Base-by-base conservation (phyloP, 352 stramenopile genomes). In the Blastocystis sp. region DNA sequence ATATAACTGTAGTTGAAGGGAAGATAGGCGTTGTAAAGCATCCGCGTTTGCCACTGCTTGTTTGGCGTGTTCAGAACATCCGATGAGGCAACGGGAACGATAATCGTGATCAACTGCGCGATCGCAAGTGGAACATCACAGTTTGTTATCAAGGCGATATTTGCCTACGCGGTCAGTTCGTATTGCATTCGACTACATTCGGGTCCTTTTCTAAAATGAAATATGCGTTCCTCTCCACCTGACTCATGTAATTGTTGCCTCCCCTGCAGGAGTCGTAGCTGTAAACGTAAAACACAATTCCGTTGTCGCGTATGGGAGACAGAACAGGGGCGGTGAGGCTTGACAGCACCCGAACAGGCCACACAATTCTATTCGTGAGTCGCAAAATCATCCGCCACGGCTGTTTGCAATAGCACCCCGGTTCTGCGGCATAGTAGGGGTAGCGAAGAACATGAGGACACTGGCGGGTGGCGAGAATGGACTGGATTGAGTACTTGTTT, bases 261-360 rank as follows among this genome's bases (percentile, higher is more conserved):
- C 29, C 24, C 31, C 16, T 24, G 16, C 66, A 37, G 21, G 31
- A 2, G 3, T 45, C 50, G 0, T 45, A 55, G 13, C 35, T 31
- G 45, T 77, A 77, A 24, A 77, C 66, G 45, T 77, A 77, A 45
- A 77, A 77, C n/a, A 77, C 33, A 45, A 77, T 77, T 26, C 66
- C 66, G 24, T 19, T 45, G 24, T 77, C 33, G 19, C 16, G 3
- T 1, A 77, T 35, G 21, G 63, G 63, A 35, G 16, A 26, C 26
- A 71, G 45, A 6, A 55, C 16, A 16, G 45, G 45, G 45, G 45
- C 45, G 9, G 45, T 55, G 6, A 55, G 16, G 6, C 6, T 19
- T 6, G 45, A 55, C 16, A 55, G 16, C 16, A 55, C 45, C 6
- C 45, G 45, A 19, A 55, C 45, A 55, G 45, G 45, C 45, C 45